Evolutionary conservation across 768 basidiomycete genomes (phyloP).

Genomic region (Amanita pallidorosea): DNA sequence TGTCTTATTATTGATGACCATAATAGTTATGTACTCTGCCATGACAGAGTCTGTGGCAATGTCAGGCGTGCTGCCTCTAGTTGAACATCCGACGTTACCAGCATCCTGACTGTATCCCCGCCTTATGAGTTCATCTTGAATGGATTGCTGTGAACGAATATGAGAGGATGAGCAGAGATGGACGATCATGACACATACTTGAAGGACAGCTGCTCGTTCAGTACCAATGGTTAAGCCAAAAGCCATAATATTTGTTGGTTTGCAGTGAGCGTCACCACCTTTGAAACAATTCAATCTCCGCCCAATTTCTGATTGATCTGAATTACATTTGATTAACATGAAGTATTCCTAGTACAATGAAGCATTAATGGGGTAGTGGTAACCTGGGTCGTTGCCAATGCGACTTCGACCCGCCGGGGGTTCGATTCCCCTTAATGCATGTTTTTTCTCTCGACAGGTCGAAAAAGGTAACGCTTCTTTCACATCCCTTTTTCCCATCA

Average conservation of each 20-base stretch:
- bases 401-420: constrained; percentile 69
- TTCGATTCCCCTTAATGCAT: constrained; percentile 83
- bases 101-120: constrained; percentile 67
- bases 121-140: constrained; percentile 71
- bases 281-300: constrained; percentile 5
- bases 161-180: constrained; percentile 9
- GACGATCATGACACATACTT: constrained; percentile 30
- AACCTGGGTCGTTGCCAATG: constrained; percentile 10
- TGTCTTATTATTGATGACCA: constrained; percentile 91
- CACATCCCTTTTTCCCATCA: neutral
- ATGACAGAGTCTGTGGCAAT: constrained; percentile 63
- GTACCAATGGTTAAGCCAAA: constrained; percentile 75
- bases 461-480: neutral
- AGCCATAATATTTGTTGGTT: constrained; percentile 44
- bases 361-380: constrained; percentile 22
- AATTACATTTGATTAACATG: neutral
- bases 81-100: constrained; percentile 34
- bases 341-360: neutral
- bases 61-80: constrained; percentile 4
- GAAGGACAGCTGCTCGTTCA: constrained; percentile 61
- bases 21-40: constrained; percentile 92
- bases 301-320: neutral
- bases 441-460: neutral
- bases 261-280: constrained; percentile 12
- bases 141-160: constrained; percentile 42